Base-by-base conservation (phyloP, 2,329 filamentous ascomycete species). In the Diaporthe citrichinensis region DNA sequence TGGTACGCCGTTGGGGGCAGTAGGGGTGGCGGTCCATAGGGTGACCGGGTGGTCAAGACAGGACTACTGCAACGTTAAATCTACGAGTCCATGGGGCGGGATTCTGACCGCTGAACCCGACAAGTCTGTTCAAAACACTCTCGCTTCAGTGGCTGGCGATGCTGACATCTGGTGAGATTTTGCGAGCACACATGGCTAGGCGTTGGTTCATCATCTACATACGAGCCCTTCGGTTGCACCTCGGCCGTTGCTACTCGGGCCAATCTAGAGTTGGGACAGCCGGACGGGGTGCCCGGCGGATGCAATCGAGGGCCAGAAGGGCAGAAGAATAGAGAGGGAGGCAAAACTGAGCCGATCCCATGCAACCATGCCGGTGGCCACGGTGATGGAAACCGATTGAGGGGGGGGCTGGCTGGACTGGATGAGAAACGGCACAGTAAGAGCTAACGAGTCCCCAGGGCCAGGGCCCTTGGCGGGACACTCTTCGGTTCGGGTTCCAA, bases 61-160 rank as follows among this genome's bases (percentile, higher is more conserved):
- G 57, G 41, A 23, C 65, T 69, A 69, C 65, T 69, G 65, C 65
- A 69, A 69, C 65, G 65, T 69, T 69, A 69, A 69, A 69, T 69
- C 49, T 49, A 69, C 34, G 49, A 69, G 65, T 36, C 34, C 49
- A 53, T 20, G 65, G 36, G 20, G 65, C 49, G 15, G n/a, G 20
- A 20, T 25, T 69, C 23, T 28, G 34, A 67, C 41, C 28, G 46
- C 58, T 31, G 51, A 31, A 14, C n/a, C 9, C 20, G 10, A 59
- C 31, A 23, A 2, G 4, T 58, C 46, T 39, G 23, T 53, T 17
- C 46, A 28, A 14, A 36, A 36, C 15, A 25, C 6, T 6, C 44
- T 23, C 41, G 23, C 62, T 49, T 5, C 9, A 69, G n/a, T 39
- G 49, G 20, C 12, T 46, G n/a, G 34, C n/a, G 46, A 41, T 31